A percentile compares a stretch with the other conserved stretches of the same genome.
These are phyloP conservation scores for Wickerhamomyces mucosus DNA, from an alignment of 805 yeast species.

Conservation along the genomic window DNA sequence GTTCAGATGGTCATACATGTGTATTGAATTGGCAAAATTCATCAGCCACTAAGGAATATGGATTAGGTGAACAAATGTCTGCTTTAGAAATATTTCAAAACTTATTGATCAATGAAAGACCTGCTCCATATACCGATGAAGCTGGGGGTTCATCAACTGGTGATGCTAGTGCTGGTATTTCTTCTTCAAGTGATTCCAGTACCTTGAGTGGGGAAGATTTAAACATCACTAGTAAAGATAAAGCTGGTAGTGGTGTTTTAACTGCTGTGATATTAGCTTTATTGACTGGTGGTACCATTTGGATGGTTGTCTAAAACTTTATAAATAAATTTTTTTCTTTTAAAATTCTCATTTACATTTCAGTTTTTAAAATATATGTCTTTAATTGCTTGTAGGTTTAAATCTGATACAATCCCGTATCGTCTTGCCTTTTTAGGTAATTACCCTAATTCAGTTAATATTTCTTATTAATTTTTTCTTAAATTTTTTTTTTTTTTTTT, in stretches of 20 bases:
- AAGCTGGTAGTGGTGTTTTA: conserved; percentile 83
- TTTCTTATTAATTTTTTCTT: too few species aligned
- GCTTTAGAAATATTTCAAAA: conserved; percentile 58
- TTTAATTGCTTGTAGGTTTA: too few species aligned
- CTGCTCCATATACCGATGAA: conserved; percentile 43
- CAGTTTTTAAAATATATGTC: too few species aligned
- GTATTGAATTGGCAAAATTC: conserved; percentile 55
- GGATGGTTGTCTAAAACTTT: conserved; percentile 55
- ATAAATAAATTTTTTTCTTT: neutral
- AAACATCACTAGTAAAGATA: conserved; percentile 50
- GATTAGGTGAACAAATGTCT: conserved; percentile 73
- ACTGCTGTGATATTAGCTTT: conserved; percentile 65
- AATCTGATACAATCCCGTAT: too few species aligned
- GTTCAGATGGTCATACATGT: conserved; percentile 67
- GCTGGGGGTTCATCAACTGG: conserved; percentile 50
- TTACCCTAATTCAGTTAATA: too few species aligned
- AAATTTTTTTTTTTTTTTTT: too few species aligned
- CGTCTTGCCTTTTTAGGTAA: too few species aligned
- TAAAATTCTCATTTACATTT: too few species aligned
- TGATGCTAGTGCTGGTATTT: conserved; percentile 42
- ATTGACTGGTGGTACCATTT: conserved; percentile 56
- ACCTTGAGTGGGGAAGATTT: conserved; percentile 25
- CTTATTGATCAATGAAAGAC: conserved; percentile 32
- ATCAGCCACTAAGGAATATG: conserved; percentile 57
- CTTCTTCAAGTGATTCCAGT: conserved; percentile 30